These are phyloP conservation scores for Leishmania aethiopica DNA, from an alignment of 208 protist species.

Conservation along the genomic window DNA sequence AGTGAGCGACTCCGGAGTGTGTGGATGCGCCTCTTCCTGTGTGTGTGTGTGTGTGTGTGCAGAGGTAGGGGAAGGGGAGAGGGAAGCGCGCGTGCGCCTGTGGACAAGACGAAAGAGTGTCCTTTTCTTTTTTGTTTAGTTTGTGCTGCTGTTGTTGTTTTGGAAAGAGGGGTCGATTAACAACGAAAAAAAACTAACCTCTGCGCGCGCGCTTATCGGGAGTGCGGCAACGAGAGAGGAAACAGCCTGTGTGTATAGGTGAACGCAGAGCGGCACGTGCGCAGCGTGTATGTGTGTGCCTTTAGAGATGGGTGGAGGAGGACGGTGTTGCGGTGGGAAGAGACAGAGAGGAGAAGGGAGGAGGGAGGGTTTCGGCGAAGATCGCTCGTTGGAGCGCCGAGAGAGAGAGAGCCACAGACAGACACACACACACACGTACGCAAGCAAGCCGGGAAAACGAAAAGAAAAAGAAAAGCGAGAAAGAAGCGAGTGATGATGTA, in stretches of 20 bases:
- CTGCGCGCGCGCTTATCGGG: neutral
- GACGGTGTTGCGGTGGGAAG: neutral
- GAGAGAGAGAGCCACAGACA: neutral
- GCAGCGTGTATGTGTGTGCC: neutral
- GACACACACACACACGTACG: neutral
- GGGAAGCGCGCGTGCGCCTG: neutral
- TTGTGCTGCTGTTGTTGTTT: neutral
- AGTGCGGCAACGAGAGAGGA: neutral
- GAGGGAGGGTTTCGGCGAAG: neutral
- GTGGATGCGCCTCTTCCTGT: constrained; percentile 1
- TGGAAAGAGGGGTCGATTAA: neutral
- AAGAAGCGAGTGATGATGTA: neutral
- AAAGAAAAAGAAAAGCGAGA: neutral
- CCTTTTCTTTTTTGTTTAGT: neutral
- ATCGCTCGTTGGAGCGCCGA: neutral
- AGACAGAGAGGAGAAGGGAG: neutral
- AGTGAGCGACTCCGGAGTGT: neutral
- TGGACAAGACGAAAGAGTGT: neutral
- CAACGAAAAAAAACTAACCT: neutral
- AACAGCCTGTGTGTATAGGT: neutral
- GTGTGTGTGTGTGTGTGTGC: constrained; percentile 12
- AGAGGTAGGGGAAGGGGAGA: neutral
- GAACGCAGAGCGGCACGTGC: neutral
- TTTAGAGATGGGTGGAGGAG: neutral
- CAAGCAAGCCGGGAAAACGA: neutral